phyloP scores from a whole-genome alignment of 352 stramenopile species.

The Phytophthora capsici region DNA sequence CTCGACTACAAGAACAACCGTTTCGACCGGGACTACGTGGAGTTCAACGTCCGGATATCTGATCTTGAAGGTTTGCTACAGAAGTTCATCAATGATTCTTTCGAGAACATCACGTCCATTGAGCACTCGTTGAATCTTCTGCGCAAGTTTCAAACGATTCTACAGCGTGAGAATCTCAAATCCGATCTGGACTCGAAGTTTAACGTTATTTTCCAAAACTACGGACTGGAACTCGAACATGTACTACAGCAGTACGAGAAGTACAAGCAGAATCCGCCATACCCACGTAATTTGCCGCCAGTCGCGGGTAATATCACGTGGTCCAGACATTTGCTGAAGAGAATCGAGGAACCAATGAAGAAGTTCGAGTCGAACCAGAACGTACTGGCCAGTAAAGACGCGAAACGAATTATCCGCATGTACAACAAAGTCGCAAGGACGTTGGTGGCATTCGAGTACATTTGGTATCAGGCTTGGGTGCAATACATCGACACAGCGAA shows the following conservation, averaged over 20 bases:
- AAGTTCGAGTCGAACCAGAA: conserved; percentile 99
- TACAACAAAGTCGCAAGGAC: conserved; percentile 99
- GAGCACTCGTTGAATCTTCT: conserved; percentile 97
- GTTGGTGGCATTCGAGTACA: conserved; percentile 98
- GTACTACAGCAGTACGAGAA: conserved; percentile 99
- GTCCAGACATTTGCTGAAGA: conserved; percentile 97
- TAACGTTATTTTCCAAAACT: conserved; percentile 99
- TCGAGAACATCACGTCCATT: conserved; percentile 99
- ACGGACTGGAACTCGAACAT: conserved; percentile 97
- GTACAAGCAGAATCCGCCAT: conserved; percentile 97
- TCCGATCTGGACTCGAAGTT: conserved; percentile 98
- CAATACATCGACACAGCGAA: conserved; percentile 98
- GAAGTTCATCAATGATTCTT: conserved; percentile 99
- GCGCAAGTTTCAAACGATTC: conserved; percentile 97
- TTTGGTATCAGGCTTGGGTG: conserved; percentile 99
- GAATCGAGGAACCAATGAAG: conserved; percentile 99
- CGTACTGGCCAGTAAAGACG: conserved; percentile 96
- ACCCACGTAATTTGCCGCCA: conserved; percentile 96
- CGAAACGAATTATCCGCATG: conserved; percentile 98
- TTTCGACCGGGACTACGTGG: conserved; percentile 97
- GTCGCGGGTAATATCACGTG: conserved; percentile 99
- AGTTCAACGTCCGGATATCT: conserved; percentile 96
- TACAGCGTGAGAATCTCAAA: conserved; percentile 98
- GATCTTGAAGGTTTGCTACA: conserved; percentile 97
- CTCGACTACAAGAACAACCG: conserved; percentile 99